Conservation (phyloP, 495 filamentous ascomycete species). For the Annulohypoxylon maeteangense region DNA sequence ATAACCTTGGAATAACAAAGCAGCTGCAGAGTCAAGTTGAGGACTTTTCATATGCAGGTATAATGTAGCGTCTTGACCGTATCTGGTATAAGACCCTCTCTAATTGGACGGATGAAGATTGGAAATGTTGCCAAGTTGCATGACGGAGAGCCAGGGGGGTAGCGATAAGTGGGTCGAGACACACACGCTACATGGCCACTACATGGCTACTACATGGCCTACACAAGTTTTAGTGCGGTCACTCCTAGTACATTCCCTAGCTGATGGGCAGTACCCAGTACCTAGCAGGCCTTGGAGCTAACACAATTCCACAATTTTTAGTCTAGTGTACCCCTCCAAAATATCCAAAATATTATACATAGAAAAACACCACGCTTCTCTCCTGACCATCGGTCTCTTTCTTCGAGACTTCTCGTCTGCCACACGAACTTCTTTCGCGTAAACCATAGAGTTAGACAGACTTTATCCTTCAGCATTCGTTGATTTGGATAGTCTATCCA, state of each 20-base stretch:
- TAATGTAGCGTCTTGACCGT: conserved; percentile 30
- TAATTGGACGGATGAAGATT: conserved; percentile 40
- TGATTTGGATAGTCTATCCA: conserved; percentile 45
- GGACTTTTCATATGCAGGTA: conserved; percentile 31
- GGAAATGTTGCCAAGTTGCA: conserved; percentile 43
- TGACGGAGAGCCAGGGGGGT: conserved; percentile 40
- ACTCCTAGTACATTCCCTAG: background rate
- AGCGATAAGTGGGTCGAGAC: conserved; percentile 31
- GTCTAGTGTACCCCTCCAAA: conserved; percentile 43
- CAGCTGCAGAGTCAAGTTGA: background rate
- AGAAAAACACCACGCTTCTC: conserved; percentile 40
- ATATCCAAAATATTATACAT: conserved; percentile 44
- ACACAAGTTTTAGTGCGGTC: conserved; percentile 31
- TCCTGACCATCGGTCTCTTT: conserved; percentile 20
- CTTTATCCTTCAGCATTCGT: conserved; percentile 40
- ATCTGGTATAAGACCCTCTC: conserved; percentile 31
- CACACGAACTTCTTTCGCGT: conserved; percentile 28
- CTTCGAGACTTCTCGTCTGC: conserved; percentile 28
- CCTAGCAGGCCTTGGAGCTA: conserved; percentile 10
- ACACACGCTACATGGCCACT: conserved; percentile 19
- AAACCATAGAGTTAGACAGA: conserved; percentile 39
- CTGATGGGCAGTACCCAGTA: conserved; percentile 15
- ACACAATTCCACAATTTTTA: conserved; percentile 39
- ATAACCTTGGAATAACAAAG: background rate
- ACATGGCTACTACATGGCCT: background rate